Percentiles rank a stretch among this genome's conserved stretches.
phyloP scores from a whole-genome alignment of 2,329 filamentous ascomycete genomes.

The Calonectria fujianensis region DNA sequence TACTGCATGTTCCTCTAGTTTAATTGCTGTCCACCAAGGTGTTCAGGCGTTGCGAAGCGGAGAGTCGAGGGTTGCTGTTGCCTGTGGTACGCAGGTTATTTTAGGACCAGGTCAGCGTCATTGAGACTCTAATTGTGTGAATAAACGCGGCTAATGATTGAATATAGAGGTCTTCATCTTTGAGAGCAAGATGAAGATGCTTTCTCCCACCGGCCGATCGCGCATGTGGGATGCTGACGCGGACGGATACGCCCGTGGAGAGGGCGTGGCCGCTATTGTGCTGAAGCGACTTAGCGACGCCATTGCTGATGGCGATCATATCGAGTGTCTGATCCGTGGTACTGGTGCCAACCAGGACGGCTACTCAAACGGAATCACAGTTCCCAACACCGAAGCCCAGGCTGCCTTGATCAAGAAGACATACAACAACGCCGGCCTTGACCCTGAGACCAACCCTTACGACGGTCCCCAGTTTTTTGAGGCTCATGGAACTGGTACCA shows the following conservation, averaged over 20 bases:
- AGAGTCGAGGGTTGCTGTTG: neutral
- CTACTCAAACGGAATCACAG: conserved; percentile 63
- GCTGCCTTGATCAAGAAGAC: conserved; percentile 40
- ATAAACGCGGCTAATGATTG: neutral
- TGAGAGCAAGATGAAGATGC: conserved; percentile 15
- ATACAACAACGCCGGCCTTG: conserved; percentile 41
- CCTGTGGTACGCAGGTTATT: conserved; percentile 5
- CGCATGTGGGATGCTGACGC: conserved; percentile 19
- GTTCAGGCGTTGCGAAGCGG: conserved; percentile 1
- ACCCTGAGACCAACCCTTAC: conserved; percentile 43
- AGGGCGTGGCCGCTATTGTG: neutral
- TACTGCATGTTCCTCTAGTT: conserved; percentile 69
- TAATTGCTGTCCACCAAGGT: conserved; percentile 68
- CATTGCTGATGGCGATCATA: conserved; percentile 8
- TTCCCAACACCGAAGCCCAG: conserved; percentile 67
- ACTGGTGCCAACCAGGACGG: conserved; percentile 10
- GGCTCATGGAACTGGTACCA: conserved; percentile 3
- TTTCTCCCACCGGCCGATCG: neutral
- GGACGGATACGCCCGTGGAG: conserved; percentile 3
- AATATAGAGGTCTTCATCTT: neutral
- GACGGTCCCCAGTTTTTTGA: conserved; percentile 51
- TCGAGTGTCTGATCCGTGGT: conserved; percentile 12
- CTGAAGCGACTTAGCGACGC: neutral
- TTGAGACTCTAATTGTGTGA: neutral
- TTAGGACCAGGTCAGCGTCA: neutral